Base-by-base conservation (phyloP, 169 alveolate species). In the Perkinsus chesapeaki region DNA sequence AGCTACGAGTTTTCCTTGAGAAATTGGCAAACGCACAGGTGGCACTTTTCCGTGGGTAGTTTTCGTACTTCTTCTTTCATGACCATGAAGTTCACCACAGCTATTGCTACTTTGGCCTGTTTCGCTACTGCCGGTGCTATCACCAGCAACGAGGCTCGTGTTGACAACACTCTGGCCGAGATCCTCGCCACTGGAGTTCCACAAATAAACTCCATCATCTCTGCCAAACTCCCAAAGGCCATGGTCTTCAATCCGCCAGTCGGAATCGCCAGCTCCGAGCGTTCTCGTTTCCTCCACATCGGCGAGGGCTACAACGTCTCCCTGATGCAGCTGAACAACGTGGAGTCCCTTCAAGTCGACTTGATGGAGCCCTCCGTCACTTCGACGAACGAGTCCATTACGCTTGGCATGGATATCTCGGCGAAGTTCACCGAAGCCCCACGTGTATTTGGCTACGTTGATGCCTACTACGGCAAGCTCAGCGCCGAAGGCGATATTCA, bases 161-260 rank as follows among this genome's bases (percentile, higher is more conserved):
- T 60, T 60, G 82, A 60, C 31, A 34, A 60, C 31, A 60, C 31
- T 23, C 23, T 60, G 82, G 1, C 82, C 37, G 27, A 9, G 7
- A 23, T 60, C 23, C 82, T 60, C 82, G 82, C 82, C 82, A 60
- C 82, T 60, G 82, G 82, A 60, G 82, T 60, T 60, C 82, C 82
- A 20, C 37, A 60, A 34, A 60, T 60, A 34, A 60, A 60, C 82
- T 60, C 82, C 82, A 60, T 60, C 31, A 60, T 60, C 27, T 60
- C 82, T 60, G 82, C 82, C 31, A 60, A 60, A 34, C 82, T 60
- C 31, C 82, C 82, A 34, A 60, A 60, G 82, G 82, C 82, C 27
- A 23, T 60, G 82, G 82, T 60, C 0, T 60, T 60, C 82, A 60
- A 60, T 16, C 82, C 82, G 23, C 82, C 82, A 16, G 82, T 60